Conservation (phyloP, 441 rosid species). For the Bruguiera hainesii region DNA sequence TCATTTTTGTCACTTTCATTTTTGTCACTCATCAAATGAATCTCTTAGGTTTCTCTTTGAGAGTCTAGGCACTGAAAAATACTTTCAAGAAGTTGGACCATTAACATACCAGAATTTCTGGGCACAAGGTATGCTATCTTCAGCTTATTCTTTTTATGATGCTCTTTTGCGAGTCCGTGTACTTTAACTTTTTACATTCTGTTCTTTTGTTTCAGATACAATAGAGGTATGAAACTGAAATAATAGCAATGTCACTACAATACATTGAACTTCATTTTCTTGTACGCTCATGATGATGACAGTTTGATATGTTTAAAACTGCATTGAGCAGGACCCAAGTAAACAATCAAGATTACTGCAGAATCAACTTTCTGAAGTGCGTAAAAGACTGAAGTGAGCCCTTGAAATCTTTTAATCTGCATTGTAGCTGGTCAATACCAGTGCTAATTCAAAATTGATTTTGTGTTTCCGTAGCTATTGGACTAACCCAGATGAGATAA, state of each 20-base stretch:
- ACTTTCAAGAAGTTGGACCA: conserved; percentile 74
- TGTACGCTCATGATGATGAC: conserved; percentile 12
- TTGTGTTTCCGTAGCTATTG: conserved; percentile 47
- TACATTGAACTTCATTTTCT: conserved; percentile 9
- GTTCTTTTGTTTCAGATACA: conserved; percentile 47
- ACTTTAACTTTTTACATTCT: conserved; percentile 13
- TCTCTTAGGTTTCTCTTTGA: conserved; percentile 32
- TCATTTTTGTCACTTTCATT: conserved; percentile 6
- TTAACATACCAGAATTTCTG: conserved; percentile 65
- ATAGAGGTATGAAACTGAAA: conserved; percentile 48
- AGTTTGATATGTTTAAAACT: conserved; percentile 14
- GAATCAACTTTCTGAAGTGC: conserved; percentile 50
- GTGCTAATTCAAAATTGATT: neutral
- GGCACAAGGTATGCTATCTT: conserved; percentile 47
- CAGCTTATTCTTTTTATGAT: neutral
- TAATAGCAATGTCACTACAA: neutral
- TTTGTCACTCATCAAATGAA: conserved; percentile 1
- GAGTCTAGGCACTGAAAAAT: conserved; percentile 68
- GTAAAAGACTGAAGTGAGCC: conserved; percentile 58
- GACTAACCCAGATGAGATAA: conserved; percentile 50
- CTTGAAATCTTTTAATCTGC: conserved; percentile 9
- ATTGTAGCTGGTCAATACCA: neutral
- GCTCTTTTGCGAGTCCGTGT: conserved; percentile 2
- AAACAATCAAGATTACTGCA: conserved; percentile 49
- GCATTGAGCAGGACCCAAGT: conserved; percentile 44